Evolutionary conservation across 1,284 basidiomycete genomes (phyloP).

Genomic region (Trametes polyzona): DNA sequence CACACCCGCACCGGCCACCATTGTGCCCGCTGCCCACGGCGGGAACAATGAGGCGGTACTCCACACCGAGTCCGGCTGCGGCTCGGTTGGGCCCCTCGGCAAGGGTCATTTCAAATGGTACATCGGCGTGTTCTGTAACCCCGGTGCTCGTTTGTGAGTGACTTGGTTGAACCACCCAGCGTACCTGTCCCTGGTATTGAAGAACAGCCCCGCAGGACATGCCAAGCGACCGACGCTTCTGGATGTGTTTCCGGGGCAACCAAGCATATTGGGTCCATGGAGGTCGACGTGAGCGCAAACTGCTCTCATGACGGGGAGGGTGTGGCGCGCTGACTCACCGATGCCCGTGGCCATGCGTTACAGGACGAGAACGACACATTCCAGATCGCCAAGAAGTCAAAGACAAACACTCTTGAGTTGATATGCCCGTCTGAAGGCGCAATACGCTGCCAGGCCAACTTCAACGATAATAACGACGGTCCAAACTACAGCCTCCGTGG

Average conservation of each 20-base stretch:
- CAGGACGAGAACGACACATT: background rate
- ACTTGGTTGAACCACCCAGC: background rate
- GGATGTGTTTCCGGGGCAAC: constrained; percentile 1
- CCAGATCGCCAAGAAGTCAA: background rate
- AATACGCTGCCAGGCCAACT: too few species aligned
- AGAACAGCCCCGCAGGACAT: too few species aligned
- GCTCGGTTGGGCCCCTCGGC: background rate
- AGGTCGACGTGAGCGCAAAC: constrained; percentile 1
- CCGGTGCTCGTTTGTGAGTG: background rate
- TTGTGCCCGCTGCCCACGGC: background rate
- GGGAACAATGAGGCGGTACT: background rate
- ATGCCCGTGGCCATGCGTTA: background rate
- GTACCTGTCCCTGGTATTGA: background rate
- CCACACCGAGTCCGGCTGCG: background rate
- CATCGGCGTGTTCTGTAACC: background rate
- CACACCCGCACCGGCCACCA: background rate
- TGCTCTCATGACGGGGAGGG: background rate
- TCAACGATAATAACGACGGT: constrained; percentile 1
- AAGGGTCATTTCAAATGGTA: background rate
- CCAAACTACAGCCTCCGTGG: constrained; percentile 9
- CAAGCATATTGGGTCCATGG: constrained; percentile 1
- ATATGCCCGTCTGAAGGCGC: background rate
- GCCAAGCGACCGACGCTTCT: constrained; percentile 2
- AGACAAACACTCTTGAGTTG: constrained; percentile 3
- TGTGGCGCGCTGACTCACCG: background rate